phyloP scores from a whole-genome alignment of 2,329 filamentous ascomycete species.

The Hysterium pulicare region DNA sequence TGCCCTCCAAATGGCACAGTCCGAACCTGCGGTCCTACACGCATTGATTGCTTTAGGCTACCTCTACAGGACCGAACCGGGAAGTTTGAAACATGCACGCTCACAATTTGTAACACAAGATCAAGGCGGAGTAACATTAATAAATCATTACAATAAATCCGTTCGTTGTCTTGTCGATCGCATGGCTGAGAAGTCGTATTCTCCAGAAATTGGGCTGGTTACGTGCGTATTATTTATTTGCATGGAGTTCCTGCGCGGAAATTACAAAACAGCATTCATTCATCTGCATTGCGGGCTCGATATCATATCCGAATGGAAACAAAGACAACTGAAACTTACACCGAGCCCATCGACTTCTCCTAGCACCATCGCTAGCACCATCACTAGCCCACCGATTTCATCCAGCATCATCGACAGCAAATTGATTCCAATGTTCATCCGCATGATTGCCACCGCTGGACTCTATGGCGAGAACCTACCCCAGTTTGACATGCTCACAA shows the following conservation, averaged over 20 bases:
- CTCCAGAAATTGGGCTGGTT: conserved; percentile 38
- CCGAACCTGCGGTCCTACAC: conserved; percentile 43
- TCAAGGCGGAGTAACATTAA: conserved; percentile 31
- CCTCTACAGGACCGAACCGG: conserved; percentile 23
- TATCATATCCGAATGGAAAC: conserved; percentile 22
- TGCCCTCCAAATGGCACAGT: conserved; percentile 40
- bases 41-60: conserved; percentile 43
- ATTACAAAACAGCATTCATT: conserved; percentile 37
- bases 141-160: conserved; percentile 43
- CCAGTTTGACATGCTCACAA: conserved; percentile 6
- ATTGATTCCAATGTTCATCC: conserved; percentile 20
- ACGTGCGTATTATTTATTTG: conserved; percentile 44
- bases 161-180: conserved; percentile 33
- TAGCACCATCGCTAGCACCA: conserved; percentile 4
- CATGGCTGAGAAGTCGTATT: conserved; percentile 28
- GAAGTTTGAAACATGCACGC: conserved; percentile 19
- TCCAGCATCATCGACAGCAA: conserved; percentile 17
- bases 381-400: too few relatives aligned
- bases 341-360: neutral
- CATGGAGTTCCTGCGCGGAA: conserved; percentile 43
- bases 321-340: conserved; percentile 1
- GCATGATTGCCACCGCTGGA: conserved; percentile 16
- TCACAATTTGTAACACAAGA: conserved; percentile 8
- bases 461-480: conserved; percentile 16
- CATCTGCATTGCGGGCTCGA: conserved; percentile 47